These are phyloP conservation scores for Solanum infundibuliforme DNA, from an alignment of 257 asterid species.

Conservation along the genomic window DNA sequence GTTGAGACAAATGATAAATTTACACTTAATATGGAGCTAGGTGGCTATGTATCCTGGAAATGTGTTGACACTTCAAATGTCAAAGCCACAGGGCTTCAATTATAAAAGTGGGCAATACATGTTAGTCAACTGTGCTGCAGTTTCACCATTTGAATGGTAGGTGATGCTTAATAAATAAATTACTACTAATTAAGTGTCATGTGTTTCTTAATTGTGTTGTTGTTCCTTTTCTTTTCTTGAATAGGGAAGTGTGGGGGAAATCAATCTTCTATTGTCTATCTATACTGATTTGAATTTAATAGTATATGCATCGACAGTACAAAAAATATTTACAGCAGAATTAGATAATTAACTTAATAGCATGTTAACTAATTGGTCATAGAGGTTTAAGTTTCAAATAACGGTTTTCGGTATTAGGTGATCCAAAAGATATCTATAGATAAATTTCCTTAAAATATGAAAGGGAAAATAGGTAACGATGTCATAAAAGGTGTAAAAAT, in stretches of 20 bases:
- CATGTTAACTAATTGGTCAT: too few species aligned
- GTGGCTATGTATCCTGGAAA: conserved; percentile 14
- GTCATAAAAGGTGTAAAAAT: too few species aligned
- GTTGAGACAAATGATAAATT: not conserved
- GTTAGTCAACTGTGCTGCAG: conserved; percentile 16
- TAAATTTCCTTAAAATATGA: too few species aligned
- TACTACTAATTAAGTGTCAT: too few species aligned
- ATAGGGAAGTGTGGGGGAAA: not conserved
- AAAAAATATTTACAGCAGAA: not conserved
- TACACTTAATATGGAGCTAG: not conserved
- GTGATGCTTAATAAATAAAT: not conserved
- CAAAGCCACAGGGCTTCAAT: conserved; percentile 18
- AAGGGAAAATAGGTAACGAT: too few species aligned
- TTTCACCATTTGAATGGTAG: conserved; percentile 21
- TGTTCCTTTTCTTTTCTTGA: too few species aligned
- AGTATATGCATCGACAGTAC: not conserved
- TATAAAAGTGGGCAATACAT: conserved; percentile 20
- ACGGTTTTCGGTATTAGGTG: too few species aligned
- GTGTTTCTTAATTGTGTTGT: not conserved
- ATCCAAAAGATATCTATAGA: too few species aligned
- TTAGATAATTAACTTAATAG: not conserved
- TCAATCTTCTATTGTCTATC: not conserved
- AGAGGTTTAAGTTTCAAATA: not conserved
- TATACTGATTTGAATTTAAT: not conserved
- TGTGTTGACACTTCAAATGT: conserved; percentile 9